phyloP scores from a whole-genome alignment of 441 rosid species.

The Syzygium malaccense region DNA sequence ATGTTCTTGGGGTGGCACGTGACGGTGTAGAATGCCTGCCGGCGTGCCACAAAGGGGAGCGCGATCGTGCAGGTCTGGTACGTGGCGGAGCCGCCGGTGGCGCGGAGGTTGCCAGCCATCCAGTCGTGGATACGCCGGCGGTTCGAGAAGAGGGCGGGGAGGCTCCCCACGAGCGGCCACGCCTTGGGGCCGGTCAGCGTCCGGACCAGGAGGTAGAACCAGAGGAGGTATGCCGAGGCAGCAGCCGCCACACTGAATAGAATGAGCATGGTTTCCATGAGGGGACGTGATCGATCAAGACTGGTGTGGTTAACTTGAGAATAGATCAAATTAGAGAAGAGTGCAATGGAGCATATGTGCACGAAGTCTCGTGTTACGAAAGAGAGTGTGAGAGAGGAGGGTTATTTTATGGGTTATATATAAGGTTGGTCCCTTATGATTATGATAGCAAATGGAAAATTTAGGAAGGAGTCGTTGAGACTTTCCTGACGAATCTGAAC shows the following conservation, averaged over 20 bases:
- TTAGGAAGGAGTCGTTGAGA: background rate
- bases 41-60: background rate
- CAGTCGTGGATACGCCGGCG: background rate
- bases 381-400: background rate
- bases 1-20: constrained; percentile 24
- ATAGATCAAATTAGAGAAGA: background rate
- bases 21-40: background rate
- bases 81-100: background rate
- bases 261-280: background rate
- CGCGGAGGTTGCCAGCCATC: background rate
- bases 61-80: constrained; percentile 5
- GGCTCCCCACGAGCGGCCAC: constrained; percentile 17
- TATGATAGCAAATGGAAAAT: background rate
- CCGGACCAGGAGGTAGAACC: background rate
- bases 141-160: background rate
- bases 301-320: background rate
- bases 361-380: background rate
- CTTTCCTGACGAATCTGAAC: background rate
- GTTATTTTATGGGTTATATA: background rate
- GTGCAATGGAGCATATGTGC: background rate
- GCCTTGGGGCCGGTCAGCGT: background rate
- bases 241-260: background rate
- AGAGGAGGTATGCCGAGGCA: background rate
- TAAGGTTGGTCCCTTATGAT: background rate
- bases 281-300: background rate